Conservation (phyloP, 805 yeast species). For the Zygosaccharomyces siamensis region DNA sequence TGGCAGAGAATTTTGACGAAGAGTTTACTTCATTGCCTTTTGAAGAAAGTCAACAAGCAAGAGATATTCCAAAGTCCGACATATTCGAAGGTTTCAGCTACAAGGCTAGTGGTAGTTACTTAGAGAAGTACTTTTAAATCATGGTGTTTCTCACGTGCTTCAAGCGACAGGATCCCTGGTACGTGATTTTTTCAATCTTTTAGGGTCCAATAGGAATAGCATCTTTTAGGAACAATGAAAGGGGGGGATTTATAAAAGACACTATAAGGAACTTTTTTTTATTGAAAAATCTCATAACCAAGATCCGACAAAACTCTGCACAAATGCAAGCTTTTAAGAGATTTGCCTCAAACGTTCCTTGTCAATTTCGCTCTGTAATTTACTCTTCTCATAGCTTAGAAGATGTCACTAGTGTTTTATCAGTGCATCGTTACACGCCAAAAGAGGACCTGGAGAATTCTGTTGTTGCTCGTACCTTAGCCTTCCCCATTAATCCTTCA, state of each 20-base stretch:
- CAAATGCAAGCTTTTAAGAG: slow-evolving; percentile 16
- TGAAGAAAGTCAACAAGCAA: slow-evolving; percentile 17
- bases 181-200: not conserved
- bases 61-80: slow-evolving; percentile 17
- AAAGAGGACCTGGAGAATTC: slow-evolving; percentile 21
- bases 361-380: slow-evolving; percentile 28
- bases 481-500: slow-evolving; percentile 86
- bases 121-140: slow-evolving; percentile 31
- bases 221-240: not conserved
- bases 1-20: slow-evolving; percentile 80
- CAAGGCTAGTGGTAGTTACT: slow-evolving; percentile 35
- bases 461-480: slow-evolving; percentile 61
- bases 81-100: slow-evolving; percentile 37
- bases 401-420: slow-evolving; percentile 28
- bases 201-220: not conserved
- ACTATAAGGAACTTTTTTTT: not conserved
- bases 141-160: not conserved
- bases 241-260: not conserved
- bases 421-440: slow-evolving; percentile 29
- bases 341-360: slow-evolving; percentile 24
- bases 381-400: slow-evolving; percentile 31
- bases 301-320: no score
- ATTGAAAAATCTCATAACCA: not conserved
- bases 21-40: slow-evolving; percentile 72
- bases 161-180: not conserved